Base-by-base conservation (phyloP, 2,329 filamentous ascomycete species). In the Mycogone perniciosa region DNA sequence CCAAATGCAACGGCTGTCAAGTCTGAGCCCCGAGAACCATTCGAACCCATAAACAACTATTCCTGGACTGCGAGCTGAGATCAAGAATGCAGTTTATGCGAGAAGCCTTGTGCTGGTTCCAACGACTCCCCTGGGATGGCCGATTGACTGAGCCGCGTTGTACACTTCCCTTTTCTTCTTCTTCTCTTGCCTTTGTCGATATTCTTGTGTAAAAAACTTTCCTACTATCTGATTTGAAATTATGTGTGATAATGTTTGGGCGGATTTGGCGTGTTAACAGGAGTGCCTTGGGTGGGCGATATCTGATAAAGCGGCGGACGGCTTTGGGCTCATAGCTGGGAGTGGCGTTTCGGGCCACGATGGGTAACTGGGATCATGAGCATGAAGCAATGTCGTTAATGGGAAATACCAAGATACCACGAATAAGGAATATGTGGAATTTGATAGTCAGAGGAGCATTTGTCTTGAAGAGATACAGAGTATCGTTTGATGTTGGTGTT, bases 21-120 rank as follows among this genome's bases (percentile, higher is more conserved):
- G 57, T 55, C 65, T 6, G 67, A 70, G 11, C 62, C 69, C 30
- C 64, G 71, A 42, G 70, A 69, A 13, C 76, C 76, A 10, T 76
- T 76, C 52, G 73, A 75, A 49, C 68, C 67, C 44, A 69, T 80
- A 64, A 75, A 72, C 61, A 75, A 80, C 60, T 82, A 82, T 61
- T 79, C 77, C 31, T 82, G 79, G 79, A 79, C 74, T 56, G 67
- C 72, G 46, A 76, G 73, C 50, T 78, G 64, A 39, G 29, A 20
- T 42, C n/a, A 26, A 7, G 31, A 27, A 29, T 39, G 30, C 38
- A 43, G 43, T 27, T 48, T 34, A 31, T 20, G 29, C 31, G 29
- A 37, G 13, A 26, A 34, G 35, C 20, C 27, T 40, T 26, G 5
- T 33, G 31, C 34, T 33, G 20, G 20, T 20, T 20, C 20, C 20